Evolutionary conservation across 2,329 filamentous ascomycete species (phyloP), one percentile per base, ranked within the genome.

Genomic region (Hypoxylon sp.): DNA sequence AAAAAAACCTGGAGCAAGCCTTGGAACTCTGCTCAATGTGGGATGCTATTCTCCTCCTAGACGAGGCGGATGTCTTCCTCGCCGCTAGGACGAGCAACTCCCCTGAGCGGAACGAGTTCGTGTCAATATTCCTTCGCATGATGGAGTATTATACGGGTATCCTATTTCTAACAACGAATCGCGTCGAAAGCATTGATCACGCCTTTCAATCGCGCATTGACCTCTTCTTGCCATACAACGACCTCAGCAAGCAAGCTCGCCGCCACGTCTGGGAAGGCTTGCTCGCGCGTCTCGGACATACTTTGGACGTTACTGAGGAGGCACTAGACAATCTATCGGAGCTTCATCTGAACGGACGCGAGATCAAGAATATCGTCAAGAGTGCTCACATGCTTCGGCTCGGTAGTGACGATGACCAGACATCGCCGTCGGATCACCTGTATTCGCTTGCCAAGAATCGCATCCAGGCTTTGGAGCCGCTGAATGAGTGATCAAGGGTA

Each of bases 321-420:
- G 74, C 78, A 13, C 56, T 82, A 1, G 75, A 76, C n/a, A 73
- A 79, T 55, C 75, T 86, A 37, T 77, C 82, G 0, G 64, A 72
- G 22, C 75, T 84, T 55, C 75, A 81, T 3, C 76, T 86, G 47
- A 86, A 86, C 53, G 84, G 85, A 3, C 77, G 84, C 22, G 83
- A 86, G 78, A 86, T 86, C 65, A 85, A 86, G 77, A 86, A 85
- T 52, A 69, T 81, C n/a, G 74, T 83, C 72, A 83, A 83, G 75
- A 79, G 78, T 5, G 77, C 79, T 0, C 77, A 80, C 64, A 54
- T 83, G 5, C 78, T 83, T 10, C 73, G 71, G 0, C 39, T 79
- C 24, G 79, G 78, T 71, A 72, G 65, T 24, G 73, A 74, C 1
- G 72, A 73, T 3, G 75, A 75, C 61, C 70, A 29, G 9, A 19